A percentile compares a stretch with the other conserved stretches of the same genome.
Conservation (phyloP, 2,329 filamentous ascomycete genomes). For the Alternaria hordeiaustralica region DNA sequence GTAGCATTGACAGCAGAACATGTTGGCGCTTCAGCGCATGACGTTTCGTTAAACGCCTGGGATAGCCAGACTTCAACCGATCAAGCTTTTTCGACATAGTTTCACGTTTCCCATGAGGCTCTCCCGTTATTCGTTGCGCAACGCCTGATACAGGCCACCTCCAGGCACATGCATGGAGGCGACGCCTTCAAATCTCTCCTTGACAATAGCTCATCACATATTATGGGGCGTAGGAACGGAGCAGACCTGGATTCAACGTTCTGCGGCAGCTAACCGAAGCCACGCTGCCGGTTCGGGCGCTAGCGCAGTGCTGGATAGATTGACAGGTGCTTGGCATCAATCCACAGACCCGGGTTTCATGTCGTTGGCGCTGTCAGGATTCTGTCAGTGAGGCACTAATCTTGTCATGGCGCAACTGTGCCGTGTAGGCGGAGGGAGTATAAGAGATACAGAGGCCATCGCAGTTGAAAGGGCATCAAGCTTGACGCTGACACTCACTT, state of each 20-base stretch:
- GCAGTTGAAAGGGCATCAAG: constrained; percentile 25
- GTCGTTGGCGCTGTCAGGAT: constrained; percentile 6
- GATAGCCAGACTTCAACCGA: constrained; percentile 3
- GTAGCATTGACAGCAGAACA: constrained; percentile 8
- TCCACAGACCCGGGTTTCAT: constrained; percentile 23
- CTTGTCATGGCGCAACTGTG: constrained; percentile 20
- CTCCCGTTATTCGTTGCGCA: constrained; percentile 24
- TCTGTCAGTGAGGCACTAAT: constrained; percentile 19
- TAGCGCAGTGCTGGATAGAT: constrained; percentile 36
- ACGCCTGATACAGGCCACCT: constrained; percentile 12
- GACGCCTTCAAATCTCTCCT: constrained; percentile 26
- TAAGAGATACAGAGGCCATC: constrained; percentile 27
- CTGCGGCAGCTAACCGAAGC: constrained; percentile 30
- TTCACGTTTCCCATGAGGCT: constrained; percentile 25
- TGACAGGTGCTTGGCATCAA: constrained; percentile 31
- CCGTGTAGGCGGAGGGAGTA: constrained; percentile 27
- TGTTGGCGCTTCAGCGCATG: constrained; percentile 23
- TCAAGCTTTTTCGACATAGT: constrained; percentile 20
- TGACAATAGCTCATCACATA: constrained; percentile 22
- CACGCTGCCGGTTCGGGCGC: constrained; percentile 12
- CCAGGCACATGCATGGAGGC: constrained; percentile 29
- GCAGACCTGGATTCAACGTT: constrained; percentile 23
- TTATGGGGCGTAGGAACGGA: constrained; percentile 29
- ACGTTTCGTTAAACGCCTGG: constrained; percentile 37
- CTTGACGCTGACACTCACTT: constrained; percentile 45